phyloP scores from a whole-genome alignment of 768 basidiomycete species.

The Tylopilus cervinicoccineus region DNA sequence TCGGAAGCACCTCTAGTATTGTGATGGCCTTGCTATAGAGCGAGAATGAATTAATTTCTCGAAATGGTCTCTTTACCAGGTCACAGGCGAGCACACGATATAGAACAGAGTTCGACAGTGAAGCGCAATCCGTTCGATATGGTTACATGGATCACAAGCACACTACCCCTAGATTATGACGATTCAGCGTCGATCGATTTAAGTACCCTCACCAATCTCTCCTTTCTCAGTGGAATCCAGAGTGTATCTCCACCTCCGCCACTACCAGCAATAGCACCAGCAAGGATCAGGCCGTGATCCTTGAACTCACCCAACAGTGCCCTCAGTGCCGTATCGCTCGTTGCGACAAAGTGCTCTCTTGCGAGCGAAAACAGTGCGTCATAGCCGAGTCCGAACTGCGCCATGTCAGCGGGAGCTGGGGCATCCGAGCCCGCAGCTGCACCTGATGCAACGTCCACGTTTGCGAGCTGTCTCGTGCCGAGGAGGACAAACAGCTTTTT shows the following conservation, averaged over 20 bases:
- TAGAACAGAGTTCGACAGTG: background rate
- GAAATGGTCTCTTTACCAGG: no score
- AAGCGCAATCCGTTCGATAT: background rate
- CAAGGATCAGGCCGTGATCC: slow-evolving; percentile 83
- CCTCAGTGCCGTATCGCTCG: slow-evolving; percentile 79
- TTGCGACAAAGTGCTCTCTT: slow-evolving; percentile 81
- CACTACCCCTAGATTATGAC: slow-evolving; percentile 6
- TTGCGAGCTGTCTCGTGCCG: slow-evolving; percentile 62
- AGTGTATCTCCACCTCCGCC: slow-evolving; percentile 53
- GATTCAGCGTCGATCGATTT: slow-evolving; percentile 23
- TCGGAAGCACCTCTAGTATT: background rate
- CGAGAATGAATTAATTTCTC: no score
- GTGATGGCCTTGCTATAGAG: background rate
- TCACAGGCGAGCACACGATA: background rate
- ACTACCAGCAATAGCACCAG: slow-evolving; percentile 37
- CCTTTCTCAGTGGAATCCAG: slow-evolving; percentile 86
- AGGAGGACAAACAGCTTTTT: slow-evolving; percentile 77
- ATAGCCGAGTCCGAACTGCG: slow-evolving; percentile 56
- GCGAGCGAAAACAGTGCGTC: slow-evolving; percentile 71
- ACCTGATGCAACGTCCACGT: slow-evolving; percentile 32
- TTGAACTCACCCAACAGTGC: slow-evolving; percentile 85
- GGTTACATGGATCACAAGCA: background rate
- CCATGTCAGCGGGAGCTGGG: slow-evolving; percentile 20
- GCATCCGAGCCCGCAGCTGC: slow-evolving; percentile 6
- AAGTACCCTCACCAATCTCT: slow-evolving; percentile 55